Conservation (phyloP, 345 rosid species). For the Citrus mangshanensis region DNA sequence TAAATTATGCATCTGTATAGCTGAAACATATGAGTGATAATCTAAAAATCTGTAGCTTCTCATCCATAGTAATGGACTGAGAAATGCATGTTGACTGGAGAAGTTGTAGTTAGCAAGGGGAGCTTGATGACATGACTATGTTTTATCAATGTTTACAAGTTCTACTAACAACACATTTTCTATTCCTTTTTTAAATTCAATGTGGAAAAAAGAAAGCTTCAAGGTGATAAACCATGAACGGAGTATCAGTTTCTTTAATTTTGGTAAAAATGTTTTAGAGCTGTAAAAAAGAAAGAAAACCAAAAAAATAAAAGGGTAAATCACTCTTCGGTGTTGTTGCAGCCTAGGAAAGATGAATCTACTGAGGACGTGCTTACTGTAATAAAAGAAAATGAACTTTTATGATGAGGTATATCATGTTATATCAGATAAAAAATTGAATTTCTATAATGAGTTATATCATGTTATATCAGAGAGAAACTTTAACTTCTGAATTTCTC, state of each 20-base stretch:
- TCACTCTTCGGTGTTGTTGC: background rate
- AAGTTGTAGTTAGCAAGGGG: background rate
- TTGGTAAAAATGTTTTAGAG: background rate
- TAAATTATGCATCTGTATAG: background rate
- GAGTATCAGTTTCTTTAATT: background rate
- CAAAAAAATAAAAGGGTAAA: no score
- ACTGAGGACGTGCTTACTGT: background rate
- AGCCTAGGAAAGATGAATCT: background rate
- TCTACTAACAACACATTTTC: background rate
- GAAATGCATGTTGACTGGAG: background rate
- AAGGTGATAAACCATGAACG: background rate
- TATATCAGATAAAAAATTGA: background rate
- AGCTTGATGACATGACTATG: background rate
- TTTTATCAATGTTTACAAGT: background rate
- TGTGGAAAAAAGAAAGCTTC: background rate
- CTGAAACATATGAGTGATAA: background rate
- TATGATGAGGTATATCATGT: no score
- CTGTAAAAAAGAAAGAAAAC: background rate
- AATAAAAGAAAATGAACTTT: no score
- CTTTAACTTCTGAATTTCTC: background rate
- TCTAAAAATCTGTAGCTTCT: background rate
- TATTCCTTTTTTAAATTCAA: background rate
- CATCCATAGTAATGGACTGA: background rate
- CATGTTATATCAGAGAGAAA: background rate
- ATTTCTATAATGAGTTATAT: background rate